Base-by-base conservation (phyloP, 192 early-diverging fungal species). In the Rhizoclosmatium sp. region DNA sequence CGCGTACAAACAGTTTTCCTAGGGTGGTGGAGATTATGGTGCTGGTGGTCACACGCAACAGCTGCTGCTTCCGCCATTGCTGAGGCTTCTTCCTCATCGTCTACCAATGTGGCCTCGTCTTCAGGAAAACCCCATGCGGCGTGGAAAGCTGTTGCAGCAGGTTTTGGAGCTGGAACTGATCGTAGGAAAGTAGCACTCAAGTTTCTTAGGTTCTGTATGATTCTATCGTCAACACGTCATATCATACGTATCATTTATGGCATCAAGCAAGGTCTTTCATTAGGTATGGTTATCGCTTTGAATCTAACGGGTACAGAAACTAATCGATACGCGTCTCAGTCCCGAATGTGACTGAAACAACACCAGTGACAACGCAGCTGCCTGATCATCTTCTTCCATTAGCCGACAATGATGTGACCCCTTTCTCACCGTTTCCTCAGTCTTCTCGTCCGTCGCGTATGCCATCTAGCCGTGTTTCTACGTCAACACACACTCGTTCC, bases 11-110 rank as follows among this genome's bases (percentile, higher is more conserved):
- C n/a, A 2, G 4, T 64, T 2, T 7, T 62, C 2, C 19, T 75
- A 45, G 72, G 72, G 19, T 75, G 60, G 59, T 75, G 60, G 58
- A 56, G 72, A 40, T 9, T 75, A 45, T 64, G 58, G 59, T 75
- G 72, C 60, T 75, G 72, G 72, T 75, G 72, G 72, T 14, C 39
- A 19, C 72, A 75, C 45, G 72, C 72, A 19, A 41, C 70, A 51
- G 51, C 70, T n/a, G 70, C 70, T 9, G 70, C 70, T 14, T 7
- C 70, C 45, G 39, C 44, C 5, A 21, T 71, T 56, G 70, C 56
- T n/a, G 70, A 71, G 9, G 49, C 70, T 44, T 47, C 66, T 12
- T 68, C 66, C 12, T 41, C 66, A 44, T n/a, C 66, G 4, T 44
- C 44, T 47, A 62, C 14, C 60, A 62, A 62, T 54, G 9, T 54